A percentile compares a stretch with the other conserved stretches of the same genome.
These are phyloP conservation scores for Amorphotheca resinae DNA, from an alignment of 495 filamentous ascomycete genomes.

Conservation along the genomic window DNA sequence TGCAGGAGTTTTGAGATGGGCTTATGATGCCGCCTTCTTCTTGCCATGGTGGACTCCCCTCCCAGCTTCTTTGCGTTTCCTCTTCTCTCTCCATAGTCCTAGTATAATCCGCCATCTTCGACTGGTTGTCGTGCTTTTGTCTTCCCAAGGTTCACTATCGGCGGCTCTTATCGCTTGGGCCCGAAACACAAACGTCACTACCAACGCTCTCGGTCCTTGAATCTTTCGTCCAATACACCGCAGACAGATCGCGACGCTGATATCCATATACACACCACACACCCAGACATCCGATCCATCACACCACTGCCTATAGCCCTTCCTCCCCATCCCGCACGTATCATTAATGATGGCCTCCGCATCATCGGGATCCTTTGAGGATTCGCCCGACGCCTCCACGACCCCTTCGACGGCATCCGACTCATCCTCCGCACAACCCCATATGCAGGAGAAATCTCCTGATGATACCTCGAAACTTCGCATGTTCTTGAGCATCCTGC, in stretches of 20 bases:
- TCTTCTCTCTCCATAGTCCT: too few relatives aligned
- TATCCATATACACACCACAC: too few relatives aligned
- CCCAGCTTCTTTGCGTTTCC: too few relatives aligned
- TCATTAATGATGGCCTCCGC: constrained; percentile 19
- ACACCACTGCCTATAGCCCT: too few relatives aligned
- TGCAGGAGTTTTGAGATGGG: too few relatives aligned
- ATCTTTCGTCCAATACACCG: too few relatives aligned
- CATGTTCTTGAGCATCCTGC: constrained; percentile 70
- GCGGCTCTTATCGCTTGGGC: not conserved
- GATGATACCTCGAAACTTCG: constrained; percentile 76
- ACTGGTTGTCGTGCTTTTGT: too few relatives aligned
- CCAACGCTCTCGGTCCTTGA: not conserved
- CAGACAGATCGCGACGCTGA: too few relatives aligned
- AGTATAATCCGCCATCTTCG: too few relatives aligned
- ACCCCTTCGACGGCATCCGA: constrained; percentile 19
- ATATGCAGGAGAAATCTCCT: constrained; percentile 46
- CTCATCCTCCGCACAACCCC: not conserved
- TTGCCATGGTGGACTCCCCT: too few relatives aligned
- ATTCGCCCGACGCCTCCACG: constrained; percentile 20
- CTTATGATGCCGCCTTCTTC: too few relatives aligned
- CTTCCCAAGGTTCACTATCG: not conserved
- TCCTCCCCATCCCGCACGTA: not conserved
- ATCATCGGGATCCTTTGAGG: constrained; percentile 9
- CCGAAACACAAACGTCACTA: not conserved
- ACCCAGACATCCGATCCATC: too few relatives aligned